Evolutionary conservation across 805 yeast genomes (phyloP).

Genomic region (Lachancea thermotolerans): DNA sequence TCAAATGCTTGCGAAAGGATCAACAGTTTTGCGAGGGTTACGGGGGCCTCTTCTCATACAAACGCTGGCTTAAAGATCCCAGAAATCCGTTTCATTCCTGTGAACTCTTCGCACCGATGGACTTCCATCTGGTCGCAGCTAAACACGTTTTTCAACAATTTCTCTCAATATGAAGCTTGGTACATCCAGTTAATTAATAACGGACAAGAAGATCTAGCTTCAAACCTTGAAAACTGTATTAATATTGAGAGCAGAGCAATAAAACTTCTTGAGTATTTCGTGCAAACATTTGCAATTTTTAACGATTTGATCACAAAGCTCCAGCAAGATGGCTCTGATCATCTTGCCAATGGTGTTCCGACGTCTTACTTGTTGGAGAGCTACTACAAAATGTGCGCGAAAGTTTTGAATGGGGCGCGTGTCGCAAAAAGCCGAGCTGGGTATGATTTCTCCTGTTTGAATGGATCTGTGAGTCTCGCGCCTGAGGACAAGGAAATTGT

Average conservation of each 20-base stretch:
- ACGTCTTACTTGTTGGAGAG: constrained; percentile 3
- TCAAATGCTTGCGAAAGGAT: constrained; percentile 1
- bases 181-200: neutral
- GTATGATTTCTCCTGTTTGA: constrained; percentile 5
- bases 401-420: constrained; percentile 1
- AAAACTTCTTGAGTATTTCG: constrained; percentile 5
- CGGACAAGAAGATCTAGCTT: neutral
- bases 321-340: constrained; percentile 3
- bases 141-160: constrained; percentile 5
- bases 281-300: neutral
- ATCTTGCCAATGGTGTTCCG: constrained; percentile 5
- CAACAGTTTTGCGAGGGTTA: constrained; percentile 1
- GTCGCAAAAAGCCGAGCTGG: constrained; percentile 1
- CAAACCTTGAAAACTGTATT: neutral
- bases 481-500: constrained; percentile 4
- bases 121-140: constrained; percentile 8
- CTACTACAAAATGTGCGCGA: constrained; percentile 3
- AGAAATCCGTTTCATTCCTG: constrained; percentile 6
- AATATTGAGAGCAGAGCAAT: neutral
- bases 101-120: constrained; percentile 6
- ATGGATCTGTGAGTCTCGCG: constrained; percentile 4
- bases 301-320: constrained; percentile 1
- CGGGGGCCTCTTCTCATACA: neutral
- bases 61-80: constrained; percentile 1
- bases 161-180: neutral